These are phyloP conservation scores for Xylaria polymorpha DNA, from an alignment of 2,329 filamentous ascomycete species.

Conservation along the genomic window DNA sequence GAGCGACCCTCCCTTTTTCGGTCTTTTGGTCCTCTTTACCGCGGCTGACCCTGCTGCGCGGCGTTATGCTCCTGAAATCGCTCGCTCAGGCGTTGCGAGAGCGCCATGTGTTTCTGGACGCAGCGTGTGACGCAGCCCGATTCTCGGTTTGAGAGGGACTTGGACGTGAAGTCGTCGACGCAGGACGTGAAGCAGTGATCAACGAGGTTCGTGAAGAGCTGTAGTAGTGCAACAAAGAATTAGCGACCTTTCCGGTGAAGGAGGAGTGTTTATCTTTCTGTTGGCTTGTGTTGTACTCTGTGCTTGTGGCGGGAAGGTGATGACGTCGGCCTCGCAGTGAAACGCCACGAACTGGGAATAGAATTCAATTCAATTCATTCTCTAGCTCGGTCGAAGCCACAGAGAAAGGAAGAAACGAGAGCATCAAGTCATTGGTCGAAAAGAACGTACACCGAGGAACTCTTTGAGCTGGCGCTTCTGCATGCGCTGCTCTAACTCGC, in stretches of 20 bases:
- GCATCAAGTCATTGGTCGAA: not conserved
- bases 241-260: not conserved
- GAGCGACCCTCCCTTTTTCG: constrained; percentile 5
- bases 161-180: constrained; percentile 98
- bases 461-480: constrained; percentile 99
- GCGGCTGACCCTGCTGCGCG: constrained; percentile 57
- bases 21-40: constrained; percentile 44
- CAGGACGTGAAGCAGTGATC: constrained; percentile 96
- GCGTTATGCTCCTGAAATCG: constrained; percentile 81
- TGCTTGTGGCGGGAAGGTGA: not conserved
- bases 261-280: not conserved
- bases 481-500: constrained; percentile 93
- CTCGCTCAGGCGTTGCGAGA: constrained; percentile 88
- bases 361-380: not conserved
- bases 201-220: constrained; percentile 75
- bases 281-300: not conserved
- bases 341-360: not conserved
- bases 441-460: constrained; percentile 88
- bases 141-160: constrained; percentile 88
- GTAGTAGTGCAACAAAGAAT: constrained; percentile 19
- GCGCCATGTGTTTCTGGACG: constrained; percentile 95
- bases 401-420: not conserved
- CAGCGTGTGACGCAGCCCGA: constrained; percentile 93
- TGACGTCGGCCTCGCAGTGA: not conserved
- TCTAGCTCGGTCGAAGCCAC: not conserved